Percentiles rank a stretch among this genome's conserved stretches.
Evolutionary conservation across 2,329 filamentous ascomycete genomes (phyloP).

Genomic region (Epichloe sylvatica): DNA sequence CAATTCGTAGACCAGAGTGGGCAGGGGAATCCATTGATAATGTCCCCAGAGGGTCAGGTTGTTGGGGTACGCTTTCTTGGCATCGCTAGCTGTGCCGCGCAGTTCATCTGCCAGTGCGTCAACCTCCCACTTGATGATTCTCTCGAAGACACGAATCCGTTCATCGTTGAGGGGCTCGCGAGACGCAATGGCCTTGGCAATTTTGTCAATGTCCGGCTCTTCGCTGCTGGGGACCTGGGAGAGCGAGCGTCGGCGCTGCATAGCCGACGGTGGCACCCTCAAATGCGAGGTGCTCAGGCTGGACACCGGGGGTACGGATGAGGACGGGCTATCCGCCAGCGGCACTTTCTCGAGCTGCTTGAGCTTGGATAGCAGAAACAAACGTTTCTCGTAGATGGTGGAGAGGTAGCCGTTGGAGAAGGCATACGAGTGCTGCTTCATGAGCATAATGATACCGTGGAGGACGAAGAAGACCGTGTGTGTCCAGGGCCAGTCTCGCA

Average conservation of each 20-base stretch:
- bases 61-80: conserved; percentile 44
- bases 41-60: conserved; percentile 54
- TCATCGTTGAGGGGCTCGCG: conserved; percentile 44
- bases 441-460: conserved; percentile 60
- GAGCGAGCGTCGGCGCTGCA: conserved; percentile 29
- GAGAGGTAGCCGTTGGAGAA: conserved; percentile 68
- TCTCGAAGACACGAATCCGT: conserved; percentile 49
- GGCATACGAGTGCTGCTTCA: conserved; percentile 73
- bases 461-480: conserved; percentile 67
- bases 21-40: conserved; percentile 59
- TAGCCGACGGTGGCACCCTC: conserved; percentile 25
- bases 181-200: conserved; percentile 48
- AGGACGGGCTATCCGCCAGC: conserved; percentile 20
- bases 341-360: conserved; percentile 42
- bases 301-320: conserved; percentile 26
- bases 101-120: conserved; percentile 50
- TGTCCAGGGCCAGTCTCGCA: conserved; percentile 70
- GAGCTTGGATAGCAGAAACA: conserved; percentile 32
- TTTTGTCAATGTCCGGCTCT: conserved; percentile 40
- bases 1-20: conserved; percentile 66
- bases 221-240: conserved; percentile 22
- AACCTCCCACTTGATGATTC: conserved; percentile 55
- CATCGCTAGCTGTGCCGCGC: conserved; percentile 42
- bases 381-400: conserved; percentile 38
- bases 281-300: conserved; percentile 34